Base-by-base conservation (phyloP, 768 basidiomycete species). In the Russula brevipes region DNA sequence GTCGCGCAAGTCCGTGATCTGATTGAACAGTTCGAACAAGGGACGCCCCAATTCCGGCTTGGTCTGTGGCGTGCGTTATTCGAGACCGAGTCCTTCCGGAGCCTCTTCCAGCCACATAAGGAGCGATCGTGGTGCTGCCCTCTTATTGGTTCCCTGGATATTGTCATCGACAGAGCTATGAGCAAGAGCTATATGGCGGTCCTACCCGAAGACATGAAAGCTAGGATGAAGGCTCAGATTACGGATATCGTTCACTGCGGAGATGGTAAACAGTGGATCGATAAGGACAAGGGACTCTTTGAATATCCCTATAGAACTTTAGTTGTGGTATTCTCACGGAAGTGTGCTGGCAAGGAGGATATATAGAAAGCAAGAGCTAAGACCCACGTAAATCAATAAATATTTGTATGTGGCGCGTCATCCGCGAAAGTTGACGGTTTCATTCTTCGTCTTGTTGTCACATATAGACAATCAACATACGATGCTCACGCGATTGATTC, bases 181-280 rank as follows among this genome's bases (percentile, higher is more conserved):
- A 92, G 86, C 75, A 97, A 96, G 77, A 94, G 91, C 67, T 97
- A 94, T 73, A 84, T 94, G 49, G 80, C 88, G 0, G 73, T 87
- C 24, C 77, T 88, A 41, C 75, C 80, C 2, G 81, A 80, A 2
- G 80, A 80, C n/a, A 81, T 85, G 68, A 87, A 82, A 73, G 72
- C 73, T 12, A 75, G 79, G 46, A 79, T 94, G 39, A 72, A 74
- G 30, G 67, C 75, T 10, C 78, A 83, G 51, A 71, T 93, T 35
- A 74, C 78, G 49, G 77, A 71, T 9, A 85, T 92, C 58, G 71
- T 92, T 2, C 72, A 81, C 57, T 75, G 73, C 33, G 85, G 85
- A 19, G 82, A 88, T 9, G 86, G 80, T 1, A 84, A 81, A 68
- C 78, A 77, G 24, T 95, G 91, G 91, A 82, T 93, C 17, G 83